Evolutionary conservation across 2,329 filamentous ascomycete genomes (phyloP).

Genomic region (Passalora sequoiae): DNA sequence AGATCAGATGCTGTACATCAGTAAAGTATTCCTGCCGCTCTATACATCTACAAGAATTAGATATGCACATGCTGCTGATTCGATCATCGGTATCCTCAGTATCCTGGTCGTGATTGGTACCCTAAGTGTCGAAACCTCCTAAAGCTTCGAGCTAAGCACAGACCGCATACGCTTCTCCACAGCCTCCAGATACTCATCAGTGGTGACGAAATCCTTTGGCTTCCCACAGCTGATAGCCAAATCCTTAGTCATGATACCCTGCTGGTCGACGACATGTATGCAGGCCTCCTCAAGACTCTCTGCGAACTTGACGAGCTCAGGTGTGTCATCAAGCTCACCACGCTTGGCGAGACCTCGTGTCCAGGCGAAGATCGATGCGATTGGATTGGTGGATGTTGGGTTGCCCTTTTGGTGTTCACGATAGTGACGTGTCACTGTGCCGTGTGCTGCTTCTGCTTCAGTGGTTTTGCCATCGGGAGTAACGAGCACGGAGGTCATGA

Average conservation of each 20-base stretch:
- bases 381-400: constrained; percentile 97
- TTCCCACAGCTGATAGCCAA: constrained; percentile 90
- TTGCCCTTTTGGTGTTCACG: constrained; percentile 97
- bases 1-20: not conserved
- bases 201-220: constrained; percentile 85
- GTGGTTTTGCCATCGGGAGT: constrained; percentile 96
- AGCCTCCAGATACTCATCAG: constrained; percentile 82
- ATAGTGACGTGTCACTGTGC: constrained; percentile 96
- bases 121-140: not conserved
- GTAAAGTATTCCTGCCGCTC: not conserved
- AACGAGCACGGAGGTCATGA: constrained; percentile 97
- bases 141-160: constrained; percentile 73
- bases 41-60: not conserved
- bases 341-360: constrained; percentile 90
- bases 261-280: constrained; percentile 85
- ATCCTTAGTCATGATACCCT: constrained; percentile 99
- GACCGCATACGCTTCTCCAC: constrained; percentile 86
- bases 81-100: not conserved
- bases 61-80: not conserved
- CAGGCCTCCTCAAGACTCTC: constrained; percentile 89
- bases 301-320: constrained; percentile 84
- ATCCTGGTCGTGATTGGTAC: not conserved
- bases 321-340: constrained; percentile 87
- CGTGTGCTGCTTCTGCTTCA: constrained; percentile 96
- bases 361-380: constrained; percentile 98